Conservation (phyloP, 73 alveolate species). For the Stentor roeselii region DNA sequence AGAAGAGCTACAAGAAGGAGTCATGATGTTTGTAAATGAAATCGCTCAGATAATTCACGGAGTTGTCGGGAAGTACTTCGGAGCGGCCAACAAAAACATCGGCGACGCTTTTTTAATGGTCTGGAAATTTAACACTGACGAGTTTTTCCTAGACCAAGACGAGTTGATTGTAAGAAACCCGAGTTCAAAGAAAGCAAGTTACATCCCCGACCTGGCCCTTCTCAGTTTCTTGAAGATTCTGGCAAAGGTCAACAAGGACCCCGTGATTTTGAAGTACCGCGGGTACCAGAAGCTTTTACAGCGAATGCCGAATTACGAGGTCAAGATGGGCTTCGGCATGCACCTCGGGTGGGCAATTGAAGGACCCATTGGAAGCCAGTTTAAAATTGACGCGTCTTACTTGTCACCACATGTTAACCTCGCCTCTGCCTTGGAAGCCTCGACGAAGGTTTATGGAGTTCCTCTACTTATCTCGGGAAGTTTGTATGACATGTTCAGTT, state of each 20-base stretch:
- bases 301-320: conserved; percentile 35
- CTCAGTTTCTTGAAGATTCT: conserved; percentile 54
- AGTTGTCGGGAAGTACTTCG: conserved; percentile 62
- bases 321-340: conserved; percentile 63
- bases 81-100: conserved; percentile 87
- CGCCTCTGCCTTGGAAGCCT: conserved; percentile 35
- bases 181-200: background rate
- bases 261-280: conserved; percentile 13
- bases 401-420: conserved; percentile 65
- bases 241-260: conserved; percentile 18
- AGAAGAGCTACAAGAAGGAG: conserved; percentile 87
- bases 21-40: conserved; percentile 72
- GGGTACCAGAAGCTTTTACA: conserved; percentile 8
- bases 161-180: conserved; percentile 41
- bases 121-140: conserved; percentile 77
- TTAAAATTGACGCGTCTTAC: conserved; percentile 80
- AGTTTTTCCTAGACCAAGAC: conserved; percentile 56
- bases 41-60: conserved; percentile 85
- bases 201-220: conserved; percentile 70
- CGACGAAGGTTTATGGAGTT: conserved; percentile 45
- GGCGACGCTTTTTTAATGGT: conserved; percentile 90
- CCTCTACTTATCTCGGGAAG: conserved; percentile 27
- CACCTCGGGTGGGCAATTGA: conserved; percentile 88
- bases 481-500: background rate
- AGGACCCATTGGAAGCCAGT: conserved; percentile 80